Conservation (phyloP, 768 basidiomycete species). For the Suillus spraguei region DNA sequence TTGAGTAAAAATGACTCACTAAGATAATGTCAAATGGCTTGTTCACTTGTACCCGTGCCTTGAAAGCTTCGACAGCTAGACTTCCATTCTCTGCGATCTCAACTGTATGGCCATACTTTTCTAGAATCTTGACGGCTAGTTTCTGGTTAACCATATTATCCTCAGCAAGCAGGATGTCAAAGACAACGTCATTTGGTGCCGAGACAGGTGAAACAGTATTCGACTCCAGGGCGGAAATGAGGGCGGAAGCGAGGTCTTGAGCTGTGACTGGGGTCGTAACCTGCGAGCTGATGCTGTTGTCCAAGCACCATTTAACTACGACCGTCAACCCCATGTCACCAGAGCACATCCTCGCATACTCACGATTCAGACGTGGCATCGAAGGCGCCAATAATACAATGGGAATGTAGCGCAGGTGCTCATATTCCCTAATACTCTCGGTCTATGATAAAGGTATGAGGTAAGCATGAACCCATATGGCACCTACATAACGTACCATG, state of each 20-base stretch:
- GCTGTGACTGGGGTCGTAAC: constrained; percentile 88
- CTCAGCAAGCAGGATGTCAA: constrained; percentile 94
- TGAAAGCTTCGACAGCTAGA: constrained; percentile 91
- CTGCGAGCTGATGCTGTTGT: constrained; percentile 95
- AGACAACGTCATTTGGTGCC: constrained; percentile 81
- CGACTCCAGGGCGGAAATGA: constrained; percentile 92
- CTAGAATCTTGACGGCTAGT: constrained; percentile 93
- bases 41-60: constrained; percentile 66
- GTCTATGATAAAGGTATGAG: constrained; percentile 52
- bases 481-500: constrained; percentile 58
- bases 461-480: constrained; percentile 14
- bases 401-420: constrained; percentile 95
- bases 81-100: constrained; percentile 98
- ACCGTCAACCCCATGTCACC: constrained; percentile 9
- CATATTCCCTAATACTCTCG: constrained; percentile 86
- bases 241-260: constrained; percentile 88
- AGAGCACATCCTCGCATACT: constrained; percentile 31
- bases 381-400: constrained; percentile 87
- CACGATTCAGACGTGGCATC: constrained; percentile 74
- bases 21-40: constrained; percentile 91
- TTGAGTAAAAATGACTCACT: constrained; percentile 46
- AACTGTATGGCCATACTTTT: constrained; percentile 93
- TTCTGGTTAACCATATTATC: constrained; percentile 97
- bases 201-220: constrained; percentile 91
- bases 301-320: constrained; percentile 92